Percentiles rank a stretch among this genome's conserved stretches.
Conservation (phyloP, 2,329 filamentous ascomycete species). For the Neopestalotiopsis rosae region DNA sequence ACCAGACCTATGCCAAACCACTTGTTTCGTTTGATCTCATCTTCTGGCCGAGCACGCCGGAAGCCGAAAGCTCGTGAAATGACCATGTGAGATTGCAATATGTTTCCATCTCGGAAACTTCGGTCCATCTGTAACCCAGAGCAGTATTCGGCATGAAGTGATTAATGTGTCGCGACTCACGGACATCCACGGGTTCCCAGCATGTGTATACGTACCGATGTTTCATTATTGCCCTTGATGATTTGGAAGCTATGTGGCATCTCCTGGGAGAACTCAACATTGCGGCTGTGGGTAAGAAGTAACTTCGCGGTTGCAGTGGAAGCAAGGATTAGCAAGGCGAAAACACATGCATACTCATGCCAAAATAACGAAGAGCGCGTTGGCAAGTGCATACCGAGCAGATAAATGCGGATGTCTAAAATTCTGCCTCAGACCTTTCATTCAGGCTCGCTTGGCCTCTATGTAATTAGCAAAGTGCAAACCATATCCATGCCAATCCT, state of each 20-base stretch:
- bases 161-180: neutral
- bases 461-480: slow-evolving; percentile 15
- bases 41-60: neutral
- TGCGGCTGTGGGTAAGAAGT: neutral
- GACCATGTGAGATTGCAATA: neutral
- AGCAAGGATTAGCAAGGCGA: neutral
- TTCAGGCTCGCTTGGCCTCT: slow-evolving; percentile 10
- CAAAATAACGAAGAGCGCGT: neutral
- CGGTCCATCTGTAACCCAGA: neutral
- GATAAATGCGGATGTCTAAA: neutral
- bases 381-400: neutral
- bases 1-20: neutral
- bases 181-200: neutral
- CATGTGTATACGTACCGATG: neutral
- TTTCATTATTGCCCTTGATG: neutral
- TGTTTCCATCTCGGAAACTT: neutral
- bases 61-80: neutral
- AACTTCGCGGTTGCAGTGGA: neutral
- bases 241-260: neutral
- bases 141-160: neutral
- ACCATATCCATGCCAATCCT: slow-evolving; percentile 11
- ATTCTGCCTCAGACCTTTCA: slow-evolving; percentile 14
- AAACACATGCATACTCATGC: neutral
- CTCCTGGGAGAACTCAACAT: neutral
- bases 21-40: slow-evolving; percentile 1